Conservation (phyloP, 768 basidiomycete species). For the Mycena filopes region DNA sequence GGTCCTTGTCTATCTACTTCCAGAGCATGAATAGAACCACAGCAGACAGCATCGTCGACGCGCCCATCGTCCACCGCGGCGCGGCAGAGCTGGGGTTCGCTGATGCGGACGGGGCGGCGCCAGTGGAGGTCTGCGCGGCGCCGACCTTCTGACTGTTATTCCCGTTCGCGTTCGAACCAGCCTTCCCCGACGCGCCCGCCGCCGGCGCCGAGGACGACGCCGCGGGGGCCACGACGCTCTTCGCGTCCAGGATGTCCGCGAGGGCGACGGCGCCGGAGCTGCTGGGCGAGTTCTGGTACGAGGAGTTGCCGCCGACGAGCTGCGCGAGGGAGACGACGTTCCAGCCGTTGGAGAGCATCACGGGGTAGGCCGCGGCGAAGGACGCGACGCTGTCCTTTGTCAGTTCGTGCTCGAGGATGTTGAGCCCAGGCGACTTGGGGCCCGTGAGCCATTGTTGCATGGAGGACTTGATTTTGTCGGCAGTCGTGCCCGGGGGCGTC, state of each 20-base stretch:
- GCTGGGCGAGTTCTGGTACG: constrained; percentile 60
- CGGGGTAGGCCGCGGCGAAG: constrained; percentile 73
- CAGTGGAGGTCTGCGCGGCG: neutral
- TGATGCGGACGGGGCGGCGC: neutral
- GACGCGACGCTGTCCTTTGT: constrained; percentile 65
- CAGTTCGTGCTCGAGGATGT: constrained; percentile 89
- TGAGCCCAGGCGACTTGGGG: constrained; percentile 80
- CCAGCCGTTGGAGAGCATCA: constrained; percentile 79
- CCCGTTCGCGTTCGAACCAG: no score
- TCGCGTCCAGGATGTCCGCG: constrained; percentile 7
- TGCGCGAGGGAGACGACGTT: constrained; percentile 64
- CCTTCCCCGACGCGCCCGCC: no score
- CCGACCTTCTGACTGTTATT: neutral
- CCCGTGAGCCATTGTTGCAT: constrained; percentile 70
- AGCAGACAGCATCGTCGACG: neutral
- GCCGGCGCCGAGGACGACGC: neutral
- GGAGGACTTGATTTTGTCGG: constrained; percentile 55
- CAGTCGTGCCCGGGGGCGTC: constrained; percentile 55
- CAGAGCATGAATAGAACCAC: neutral
- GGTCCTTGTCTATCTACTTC: neutral
- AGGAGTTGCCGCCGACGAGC: constrained; percentile 48
- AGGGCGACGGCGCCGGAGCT: constrained; percentile 1
- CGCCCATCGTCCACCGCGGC: neutral
- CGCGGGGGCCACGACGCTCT: neutral
- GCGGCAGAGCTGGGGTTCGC: neutral